A percentile compares a stretch with the other conserved stretches of the same genome.
These are phyloP conservation scores for Monosporozyma siamensis DNA, from an alignment of 805 yeast species.

Conservation along the genomic window DNA sequence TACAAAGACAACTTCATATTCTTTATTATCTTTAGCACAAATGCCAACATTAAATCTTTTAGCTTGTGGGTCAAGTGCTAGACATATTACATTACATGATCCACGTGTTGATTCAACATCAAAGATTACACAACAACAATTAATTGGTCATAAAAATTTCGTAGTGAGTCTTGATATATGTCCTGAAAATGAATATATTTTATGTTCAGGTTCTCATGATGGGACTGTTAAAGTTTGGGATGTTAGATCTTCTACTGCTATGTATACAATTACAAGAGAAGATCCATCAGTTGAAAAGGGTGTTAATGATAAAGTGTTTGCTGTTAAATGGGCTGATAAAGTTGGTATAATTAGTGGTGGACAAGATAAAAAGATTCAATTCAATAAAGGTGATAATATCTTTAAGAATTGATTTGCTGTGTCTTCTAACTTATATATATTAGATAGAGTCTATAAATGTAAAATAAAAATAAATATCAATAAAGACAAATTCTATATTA, in stretches of 20 bases:
- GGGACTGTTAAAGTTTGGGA: slow-evolving; percentile 96
- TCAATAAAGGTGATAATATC: slow-evolving; percentile 44
- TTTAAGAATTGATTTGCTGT: slow-evolving; percentile 15
- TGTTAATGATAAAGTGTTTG: slow-evolving; percentile 62
- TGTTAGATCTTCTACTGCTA: slow-evolving; percentile 69
- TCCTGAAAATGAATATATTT: slow-evolving; percentile 72
- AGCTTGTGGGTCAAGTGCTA: slow-evolving; percentile 95
- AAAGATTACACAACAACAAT: slow-evolving; percentile 57
- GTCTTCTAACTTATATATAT: no score
- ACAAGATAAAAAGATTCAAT: slow-evolving; percentile 84
- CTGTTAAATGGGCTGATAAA: slow-evolving; percentile 71
- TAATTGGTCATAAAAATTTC: slow-evolving; percentile 85
- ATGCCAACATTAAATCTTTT: slow-evolving; percentile 60
- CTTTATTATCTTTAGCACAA: slow-evolving; percentile 66
- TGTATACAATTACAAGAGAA: slow-evolving; percentile 77
- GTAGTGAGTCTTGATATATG: slow-evolving; percentile 69
- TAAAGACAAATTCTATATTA: background rate
- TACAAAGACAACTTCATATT: slow-evolving; percentile 77
- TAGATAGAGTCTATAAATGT: background rate
- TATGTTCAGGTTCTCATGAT: slow-evolving; percentile 91
- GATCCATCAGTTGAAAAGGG: slow-evolving; percentile 35
- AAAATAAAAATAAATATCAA: background rate
- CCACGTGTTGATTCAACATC: slow-evolving; percentile 60
- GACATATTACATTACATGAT: slow-evolving; percentile 90
- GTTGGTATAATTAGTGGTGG: slow-evolving; percentile 91